A percentile compares a stretch with the other conserved stretches of the same genome.
Conservation (phyloP, 495 filamentous ascomycete genomes). For the Choiromyces venosus region DNA sequence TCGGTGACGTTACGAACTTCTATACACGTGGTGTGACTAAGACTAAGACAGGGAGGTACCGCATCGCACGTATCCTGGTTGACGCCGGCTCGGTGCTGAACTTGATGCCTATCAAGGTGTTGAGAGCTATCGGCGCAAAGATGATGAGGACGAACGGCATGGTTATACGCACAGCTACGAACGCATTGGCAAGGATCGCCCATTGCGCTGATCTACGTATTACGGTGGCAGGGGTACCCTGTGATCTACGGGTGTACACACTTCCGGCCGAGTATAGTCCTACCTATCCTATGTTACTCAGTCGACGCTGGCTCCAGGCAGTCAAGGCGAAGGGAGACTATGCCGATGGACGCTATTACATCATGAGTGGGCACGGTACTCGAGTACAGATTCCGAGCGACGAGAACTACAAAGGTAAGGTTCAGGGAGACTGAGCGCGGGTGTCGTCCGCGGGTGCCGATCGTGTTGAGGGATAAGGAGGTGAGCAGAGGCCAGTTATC, state of each 20-base stretch:
- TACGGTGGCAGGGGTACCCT: too few relatives aligned
- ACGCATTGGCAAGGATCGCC: too few relatives aligned
- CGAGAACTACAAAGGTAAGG: background rate
- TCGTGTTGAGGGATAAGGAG: background rate
- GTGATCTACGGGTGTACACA: too few relatives aligned
- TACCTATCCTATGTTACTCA: constrained; percentile 2
- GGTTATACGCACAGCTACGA: too few relatives aligned
- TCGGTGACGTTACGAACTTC: too few relatives aligned
- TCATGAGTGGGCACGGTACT: background rate
- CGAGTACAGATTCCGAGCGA: background rate
- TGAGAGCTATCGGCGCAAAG: too few relatives aligned
- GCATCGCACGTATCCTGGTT: background rate
- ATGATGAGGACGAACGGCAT: too few relatives aligned
- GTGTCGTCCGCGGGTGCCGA: background rate
- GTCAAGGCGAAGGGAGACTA: background rate
- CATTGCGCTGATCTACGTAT: too few relatives aligned
- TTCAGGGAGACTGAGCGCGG: too few relatives aligned
- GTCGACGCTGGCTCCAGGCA: background rate
- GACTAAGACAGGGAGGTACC: background rate
- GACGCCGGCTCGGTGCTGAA: constrained; percentile 12
- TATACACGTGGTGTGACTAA: background rate
- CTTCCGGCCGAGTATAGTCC: background rate
- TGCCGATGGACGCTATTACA: background rate
- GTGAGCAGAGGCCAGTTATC: background rate
- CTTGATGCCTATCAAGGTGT: background rate